Evolutionary conservation across 2,329 filamentous ascomycete species (phyloP).

Genomic region (Trichoderma sp.): DNA sequence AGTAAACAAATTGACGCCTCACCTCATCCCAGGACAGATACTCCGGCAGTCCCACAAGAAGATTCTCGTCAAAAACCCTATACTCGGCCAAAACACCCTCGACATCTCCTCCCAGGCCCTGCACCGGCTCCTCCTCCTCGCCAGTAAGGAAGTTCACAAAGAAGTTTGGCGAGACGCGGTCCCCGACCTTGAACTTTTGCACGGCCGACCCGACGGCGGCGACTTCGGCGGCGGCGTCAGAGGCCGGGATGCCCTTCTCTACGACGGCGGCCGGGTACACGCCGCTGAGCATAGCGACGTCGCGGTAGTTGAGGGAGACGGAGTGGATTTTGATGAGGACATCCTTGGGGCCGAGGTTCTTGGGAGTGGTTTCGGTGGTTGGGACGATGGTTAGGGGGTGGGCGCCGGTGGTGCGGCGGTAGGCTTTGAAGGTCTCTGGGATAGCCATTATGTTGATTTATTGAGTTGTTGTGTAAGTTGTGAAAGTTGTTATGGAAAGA

Average conservation of each 20-base stretch:
- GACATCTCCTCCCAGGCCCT: not conserved
- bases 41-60: not conserved
- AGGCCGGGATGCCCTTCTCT: conserved; percentile 33
- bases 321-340: conserved; percentile 35
- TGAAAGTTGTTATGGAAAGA: not conserved
- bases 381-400: not conserved
- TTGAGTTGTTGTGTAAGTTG: not conserved
- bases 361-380: not conserved
- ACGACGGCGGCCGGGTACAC: conserved; percentile 43
- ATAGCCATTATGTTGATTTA: not conserved
- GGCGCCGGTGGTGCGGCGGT: not conserved
- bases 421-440: not conserved
- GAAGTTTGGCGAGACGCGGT: conserved; percentile 37
- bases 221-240: conserved; percentile 44
- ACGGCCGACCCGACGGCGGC: conserved; percentile 38
- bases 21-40: not conserved
- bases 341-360: not conserved
- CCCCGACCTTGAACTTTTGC: conserved; percentile 32
- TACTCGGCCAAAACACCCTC: conserved; percentile 2
- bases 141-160: not conserved
- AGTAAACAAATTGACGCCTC: not conserved
- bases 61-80: not conserved
- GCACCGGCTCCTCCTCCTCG: not conserved
- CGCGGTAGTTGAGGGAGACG: conserved; percentile 36
- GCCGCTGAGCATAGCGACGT: conserved; percentile 38